Base-by-base conservation (phyloP, 768 basidiomycete species). In the Roridomyces roridus region DNA sequence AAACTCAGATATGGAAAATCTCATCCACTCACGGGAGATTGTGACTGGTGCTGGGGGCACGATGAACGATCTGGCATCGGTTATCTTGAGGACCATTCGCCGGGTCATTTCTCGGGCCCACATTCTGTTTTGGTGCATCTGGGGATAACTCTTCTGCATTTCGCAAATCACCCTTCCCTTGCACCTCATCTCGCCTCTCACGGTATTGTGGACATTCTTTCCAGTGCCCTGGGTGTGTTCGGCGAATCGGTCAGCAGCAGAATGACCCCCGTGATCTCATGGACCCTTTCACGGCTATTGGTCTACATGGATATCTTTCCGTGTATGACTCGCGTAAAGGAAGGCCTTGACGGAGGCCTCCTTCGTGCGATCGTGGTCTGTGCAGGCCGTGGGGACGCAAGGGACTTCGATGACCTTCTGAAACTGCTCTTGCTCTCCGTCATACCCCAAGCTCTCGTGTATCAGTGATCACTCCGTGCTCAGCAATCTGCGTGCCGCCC, bases 391-490 rank as follows among this genome's bases (percentile, higher is more conserved):
- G 39, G n/a, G n/a, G n/a, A n/a, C n/a, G n/a, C n/a, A n/a, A n/a
- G n/a, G n/a, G n/a, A n/a, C n/a, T n/a, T n/a, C n/a, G n/a, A n/a
- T n/a, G n/a, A n/a, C n/a, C n/a, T n/a, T n/a, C n/a, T n/a, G n/a
- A n/a, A n/a, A n/a, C 28, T 40, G 18, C 9, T 28, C 45, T 10
- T 37, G 23, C 42, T 6, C 26, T 48, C 39, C 5, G 10, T 0
- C n/a, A 20, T 25, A 2, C n/a, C 46, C 7, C 53, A 25, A 3
- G 4, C 18, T 9, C 53, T 55, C 4, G 40, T 46, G 29, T 55
- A n/a, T n/a, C n/a, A n/a, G n/a, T n/a, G n/a, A 55, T 15, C 46
- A 55, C 29, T 48, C 53, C 4, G 46, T 47, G 29, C 53, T 55
- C 18, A 47, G 46, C n/a, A 34, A 24, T 41, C 46, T 47, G 6